Conservation (phyloP, 805 yeast species). For the Dipodascus geniculatus region DNA sequence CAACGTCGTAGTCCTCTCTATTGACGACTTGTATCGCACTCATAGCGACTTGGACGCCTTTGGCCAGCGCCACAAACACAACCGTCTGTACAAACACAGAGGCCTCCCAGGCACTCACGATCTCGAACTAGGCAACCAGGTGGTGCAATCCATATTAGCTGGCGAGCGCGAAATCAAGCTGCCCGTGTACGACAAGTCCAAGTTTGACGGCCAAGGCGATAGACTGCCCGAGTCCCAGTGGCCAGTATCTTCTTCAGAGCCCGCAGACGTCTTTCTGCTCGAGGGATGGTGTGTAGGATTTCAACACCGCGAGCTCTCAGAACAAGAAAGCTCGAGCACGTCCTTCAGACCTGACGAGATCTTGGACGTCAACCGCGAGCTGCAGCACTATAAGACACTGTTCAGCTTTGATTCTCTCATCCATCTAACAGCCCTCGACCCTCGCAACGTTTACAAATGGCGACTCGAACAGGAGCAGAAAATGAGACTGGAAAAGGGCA, state of each 20-base stretch:
- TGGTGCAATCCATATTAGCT: constrained; percentile 26
- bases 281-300: constrained; percentile 97
- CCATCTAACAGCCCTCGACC: constrained; percentile 45
- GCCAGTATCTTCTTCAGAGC: constrained; percentile 30
- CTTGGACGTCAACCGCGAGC: constrained; percentile 37
- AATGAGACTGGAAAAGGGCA: constrained; percentile 40
- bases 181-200: constrained; percentile 75
- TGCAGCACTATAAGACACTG: constrained; percentile 37
- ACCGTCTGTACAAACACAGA: constrained; percentile 56
- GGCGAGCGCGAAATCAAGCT: constrained; percentile 26
- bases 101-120: constrained; percentile 97
- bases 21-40: constrained; percentile 79
- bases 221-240: constrained; percentile 35
- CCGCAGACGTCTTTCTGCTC: constrained; percentile 49
- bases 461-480: constrained; percentile 61
- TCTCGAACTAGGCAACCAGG: constrained; percentile 28
- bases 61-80: constrained; percentile 30
- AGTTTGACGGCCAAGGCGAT: constrained; percentile 68
- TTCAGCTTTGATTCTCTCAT: constrained; percentile 48
- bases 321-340: constrained; percentile 23
- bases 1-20: constrained; percentile 38
- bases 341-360: constrained; percentile 18
- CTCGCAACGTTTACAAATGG: constrained; percentile 66
- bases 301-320: constrained; percentile 28
- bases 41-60: constrained; percentile 46